Conservation (phyloP, 2,329 filamentous ascomycete species). For the Xylaria sp. region DNA sequence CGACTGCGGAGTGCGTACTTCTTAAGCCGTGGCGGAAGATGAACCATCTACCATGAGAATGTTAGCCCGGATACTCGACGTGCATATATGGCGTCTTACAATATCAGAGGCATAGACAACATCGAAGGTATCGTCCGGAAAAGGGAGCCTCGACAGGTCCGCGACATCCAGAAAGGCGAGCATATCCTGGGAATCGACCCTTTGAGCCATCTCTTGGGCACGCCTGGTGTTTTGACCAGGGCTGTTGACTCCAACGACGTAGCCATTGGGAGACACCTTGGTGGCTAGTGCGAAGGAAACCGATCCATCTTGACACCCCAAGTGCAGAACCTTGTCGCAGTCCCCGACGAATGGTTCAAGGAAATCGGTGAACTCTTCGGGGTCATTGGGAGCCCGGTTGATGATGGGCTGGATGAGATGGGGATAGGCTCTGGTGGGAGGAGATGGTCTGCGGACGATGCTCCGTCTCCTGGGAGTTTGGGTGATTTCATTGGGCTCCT, state of each 20-base stretch:
- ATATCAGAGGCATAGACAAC: constrained; percentile 16
- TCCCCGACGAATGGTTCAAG: neutral
- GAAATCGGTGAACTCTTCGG: neutral
- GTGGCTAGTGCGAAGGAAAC: neutral
- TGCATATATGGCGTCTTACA: constrained; percentile 7
- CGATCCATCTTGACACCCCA: constrained; percentile 9
- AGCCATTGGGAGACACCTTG: neutral
- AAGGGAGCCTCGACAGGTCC: constrained; percentile 2
- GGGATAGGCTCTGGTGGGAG: neutral
- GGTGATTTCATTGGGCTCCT: neutral
- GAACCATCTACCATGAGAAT: constrained; percentile 5
- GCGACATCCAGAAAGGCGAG: neutral
- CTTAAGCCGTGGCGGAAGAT: neutral
- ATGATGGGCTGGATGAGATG: neutral
- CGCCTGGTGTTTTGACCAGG: neutral
- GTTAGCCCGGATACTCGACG: constrained; percentile 1
- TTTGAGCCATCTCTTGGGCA: neutral
- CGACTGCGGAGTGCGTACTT: neutral
- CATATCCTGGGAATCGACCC: neutral
- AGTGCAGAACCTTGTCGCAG: neutral
- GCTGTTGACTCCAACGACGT: neutral
- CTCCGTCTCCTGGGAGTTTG: neutral
- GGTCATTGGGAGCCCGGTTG: neutral
- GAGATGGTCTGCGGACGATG: neutral
- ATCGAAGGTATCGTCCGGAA: neutral